Evolutionary conservation across 2,329 filamentous ascomycete genomes (phyloP), one percentile per base, ranked within the genome.

Genomic region (Diaporthe caulivora): DNA sequence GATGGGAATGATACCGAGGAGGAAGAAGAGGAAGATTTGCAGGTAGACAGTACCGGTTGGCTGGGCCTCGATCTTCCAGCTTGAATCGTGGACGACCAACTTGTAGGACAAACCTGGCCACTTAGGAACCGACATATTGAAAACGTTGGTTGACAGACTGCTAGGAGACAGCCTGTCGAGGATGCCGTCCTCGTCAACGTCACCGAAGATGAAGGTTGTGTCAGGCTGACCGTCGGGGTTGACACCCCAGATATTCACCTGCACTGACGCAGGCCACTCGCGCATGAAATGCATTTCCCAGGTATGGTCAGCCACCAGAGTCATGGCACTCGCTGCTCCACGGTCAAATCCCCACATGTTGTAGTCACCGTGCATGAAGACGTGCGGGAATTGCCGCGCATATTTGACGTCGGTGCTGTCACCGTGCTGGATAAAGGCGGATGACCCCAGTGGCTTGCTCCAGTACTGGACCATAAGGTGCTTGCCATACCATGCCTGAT

Each of bases 161-260:
- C 86, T 88, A 18, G 90, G 90, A 3, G 90, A 87, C 64, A 92
- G 83, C 47, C 89, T 88, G 78, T 92, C 91, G 21, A 92, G 81
- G 9, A 92, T 83, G 3, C 83, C 83, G 78, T 92, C 90, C 37
- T 84, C 84, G 77, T 92, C 88, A 18, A 90, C 84, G 78, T 92
- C 91, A 42, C 91, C 91, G 75, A 86, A 87, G 2, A 91, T 86
- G 70, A 85, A 87, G 15, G 87, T 87, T 75, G 89, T 83, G 79
- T 92, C 91, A 0, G 90, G 89, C 76, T 88, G 82, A 13, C 90
- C 89, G 79, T 91, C 87, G 0, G 87, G 86, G 76, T 92, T 90
- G 78, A 92, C 90, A 62, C 91, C 91, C 91, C 91, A 92, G 7
- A 90, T 86, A 75, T 91, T 92, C 70, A 92, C 81, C 77, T 92